Conservation (phyloP, 2,329 filamentous ascomycete genomes). For the Fusarium caatingaense region DNA sequence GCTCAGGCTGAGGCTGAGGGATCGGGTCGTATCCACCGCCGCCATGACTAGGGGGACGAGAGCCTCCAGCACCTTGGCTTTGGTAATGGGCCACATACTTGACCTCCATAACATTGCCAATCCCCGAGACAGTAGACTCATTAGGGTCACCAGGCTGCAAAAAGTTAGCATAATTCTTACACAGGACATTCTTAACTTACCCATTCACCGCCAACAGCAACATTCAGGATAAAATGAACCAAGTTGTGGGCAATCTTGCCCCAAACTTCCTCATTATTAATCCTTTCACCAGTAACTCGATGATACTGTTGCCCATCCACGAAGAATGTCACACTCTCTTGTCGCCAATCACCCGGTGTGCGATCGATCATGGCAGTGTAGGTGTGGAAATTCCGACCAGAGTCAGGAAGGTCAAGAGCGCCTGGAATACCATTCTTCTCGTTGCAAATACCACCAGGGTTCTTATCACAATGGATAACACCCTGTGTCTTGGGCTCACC, state of each 20-base stretch:
- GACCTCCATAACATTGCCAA: constrained; percentile 60
- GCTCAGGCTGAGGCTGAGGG: neutral
- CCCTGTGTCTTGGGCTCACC: constrained; percentile 9
- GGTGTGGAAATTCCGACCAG: constrained; percentile 55
- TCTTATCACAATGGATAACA: constrained; percentile 37
- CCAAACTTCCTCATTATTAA: constrained; percentile 60
- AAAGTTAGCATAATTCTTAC: constrained; percentile 10
- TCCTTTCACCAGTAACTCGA: constrained; percentile 55
- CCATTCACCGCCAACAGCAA: constrained; percentile 63
- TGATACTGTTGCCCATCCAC: constrained; percentile 57
- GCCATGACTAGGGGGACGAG: neutral
- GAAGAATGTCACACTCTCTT: constrained; percentile 61
- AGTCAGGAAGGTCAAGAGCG: neutral
- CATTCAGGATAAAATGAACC: constrained; percentile 62
- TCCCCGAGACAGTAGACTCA: constrained; percentile 54
- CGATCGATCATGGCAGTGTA: constrained; percentile 62
- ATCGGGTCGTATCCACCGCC: neutral
- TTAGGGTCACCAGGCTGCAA: constrained; percentile 59
- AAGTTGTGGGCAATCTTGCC: constrained; percentile 59
- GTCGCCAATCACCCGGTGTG: constrained; percentile 55
- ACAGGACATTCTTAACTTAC: constrained; percentile 48
- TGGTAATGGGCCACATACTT: constrained; percentile 58
- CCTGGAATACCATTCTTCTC: constrained; percentile 54
- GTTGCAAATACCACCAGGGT: constrained; percentile 58
- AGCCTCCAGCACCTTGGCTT: neutral